phyloP scores from a whole-genome alignment of 371 early-diverging fungal species.

The Chytridium lagenaria region DNA sequence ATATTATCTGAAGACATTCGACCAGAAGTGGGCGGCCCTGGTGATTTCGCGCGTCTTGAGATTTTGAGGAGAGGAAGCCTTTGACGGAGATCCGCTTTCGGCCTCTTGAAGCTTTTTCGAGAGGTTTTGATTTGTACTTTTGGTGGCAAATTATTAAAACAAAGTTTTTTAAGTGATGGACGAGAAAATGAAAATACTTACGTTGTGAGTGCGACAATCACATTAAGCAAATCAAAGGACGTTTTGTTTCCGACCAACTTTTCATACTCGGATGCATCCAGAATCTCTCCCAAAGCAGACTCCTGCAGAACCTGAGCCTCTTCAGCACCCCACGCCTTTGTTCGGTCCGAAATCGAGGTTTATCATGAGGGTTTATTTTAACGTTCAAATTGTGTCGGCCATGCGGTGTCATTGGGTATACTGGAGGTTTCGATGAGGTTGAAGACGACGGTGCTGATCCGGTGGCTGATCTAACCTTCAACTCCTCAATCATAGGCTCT shows the following conservation, averaged over 20 bases:
- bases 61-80: too few species aligned
- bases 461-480: not conserved
- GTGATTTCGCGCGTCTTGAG: too few species aligned
- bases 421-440: not conserved
- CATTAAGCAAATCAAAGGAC: constrained; percentile 28
- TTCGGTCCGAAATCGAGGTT: too few species aligned
- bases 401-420: not conserved
- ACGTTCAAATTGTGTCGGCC: not conserved
- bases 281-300: constrained; percentile 16
- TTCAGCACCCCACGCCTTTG: constrained; percentile 18
- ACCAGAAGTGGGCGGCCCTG: too few species aligned
- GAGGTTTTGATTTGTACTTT: constrained; percentile 38
- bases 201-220: constrained; percentile 34
- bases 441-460: not conserved
- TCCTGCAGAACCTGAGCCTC: constrained; percentile 22
- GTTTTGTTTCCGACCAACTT: constrained; percentile 27
- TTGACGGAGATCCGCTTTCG: not conserved
- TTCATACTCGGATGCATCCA: constrained; percentile 25
- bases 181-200: constrained; percentile 3
- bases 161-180: not conserved
- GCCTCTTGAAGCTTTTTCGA: constrained; percentile 35
- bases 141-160: constrained; percentile 3
- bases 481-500: constrained; percentile 24
- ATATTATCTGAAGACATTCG: too few species aligned
- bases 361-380: not conserved